Base-by-base conservation (phyloP, 2,329 filamentous ascomycete species). In the Alternaria sp. region DNA sequence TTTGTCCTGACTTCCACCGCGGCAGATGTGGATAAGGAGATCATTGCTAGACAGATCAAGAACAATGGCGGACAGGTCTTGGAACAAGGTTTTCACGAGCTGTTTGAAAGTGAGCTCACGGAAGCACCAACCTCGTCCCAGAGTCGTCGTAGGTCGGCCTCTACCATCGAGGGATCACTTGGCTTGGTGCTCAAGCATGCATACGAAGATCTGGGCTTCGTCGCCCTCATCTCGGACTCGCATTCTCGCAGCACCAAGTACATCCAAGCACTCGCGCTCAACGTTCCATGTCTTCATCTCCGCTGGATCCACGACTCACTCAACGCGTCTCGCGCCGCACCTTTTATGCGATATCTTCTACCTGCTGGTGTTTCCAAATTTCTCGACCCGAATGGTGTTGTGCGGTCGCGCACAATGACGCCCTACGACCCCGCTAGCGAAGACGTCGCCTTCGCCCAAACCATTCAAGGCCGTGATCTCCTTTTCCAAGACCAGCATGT, bases 221-320 rank as follows among this genome's bases (percentile, higher is more conserved):
- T 91, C 0, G 93, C 92, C 4, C 80, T 98, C 13, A 91, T 99
- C 59, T 90, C 93, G 0, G 92, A 98, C 71, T 86, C 87, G 4
- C 90, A 97, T 74, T 95, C 91, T 6, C 88, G 94, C 45, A 93
- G 92, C 62, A 86, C 88, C 49, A 99, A 98, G 74, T 97, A 95
- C 76, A 91, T 98, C 83, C 93, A 98, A 78, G 95, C 95, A 0
- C 85, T 99, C 2, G 93, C 95, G 0, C 85, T 99, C 0, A 92
- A 92, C 0, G 79, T 99, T 0, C 95, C 95, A 0, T 97, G 93
- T 70, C 82, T 99, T 2, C 90, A 92, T 5, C 85, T 88, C 5
- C 88, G 89, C 54, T 99, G 95, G 94, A 81, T 96, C 46, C 83
- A 86, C 26, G 85, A 90, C 49, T 97, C 91, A 61, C 76, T 94